Conservation (phyloP, 2,329 filamentous ascomycete genomes). For the Paecilomyces fulvus region DNA sequence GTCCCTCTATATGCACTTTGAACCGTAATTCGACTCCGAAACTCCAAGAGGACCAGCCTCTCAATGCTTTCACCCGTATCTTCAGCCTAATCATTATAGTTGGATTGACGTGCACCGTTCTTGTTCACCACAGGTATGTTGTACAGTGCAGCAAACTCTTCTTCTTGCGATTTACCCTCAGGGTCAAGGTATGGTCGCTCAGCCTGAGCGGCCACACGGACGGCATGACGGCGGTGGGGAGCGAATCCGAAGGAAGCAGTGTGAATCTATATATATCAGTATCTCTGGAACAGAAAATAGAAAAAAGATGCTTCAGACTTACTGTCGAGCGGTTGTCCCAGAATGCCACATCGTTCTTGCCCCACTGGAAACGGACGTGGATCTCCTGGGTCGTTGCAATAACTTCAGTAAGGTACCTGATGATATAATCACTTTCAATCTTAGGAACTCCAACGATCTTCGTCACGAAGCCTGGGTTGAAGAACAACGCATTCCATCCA, state of each 20-base stretch:
- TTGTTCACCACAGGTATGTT: constrained; percentile 46
- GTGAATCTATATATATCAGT: constrained; percentile 36
- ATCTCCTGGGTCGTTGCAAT: constrained; percentile 56
- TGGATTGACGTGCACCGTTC: constrained; percentile 47
- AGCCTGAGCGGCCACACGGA: constrained; percentile 40
- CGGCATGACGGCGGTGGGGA: constrained; percentile 48
- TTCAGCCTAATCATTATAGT: constrained; percentile 46
- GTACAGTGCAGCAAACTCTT: constrained; percentile 41
- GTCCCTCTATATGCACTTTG: neutral
- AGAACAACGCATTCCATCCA: constrained; percentile 54
- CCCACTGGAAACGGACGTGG: constrained; percentile 60
- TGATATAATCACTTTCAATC: constrained; percentile 45
- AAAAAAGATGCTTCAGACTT: constrained; percentile 10
- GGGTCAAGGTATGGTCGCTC: constrained; percentile 40
- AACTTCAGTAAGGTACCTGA: constrained; percentile 46
- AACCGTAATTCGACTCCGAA: neutral
- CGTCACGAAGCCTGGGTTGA: constrained; percentile 51
- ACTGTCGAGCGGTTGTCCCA: constrained; percentile 58
- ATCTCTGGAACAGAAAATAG: neutral
- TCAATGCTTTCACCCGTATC: neutral
- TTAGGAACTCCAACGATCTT: constrained; percentile 52
- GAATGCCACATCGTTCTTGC: constrained; percentile 56
- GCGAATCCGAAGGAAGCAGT: constrained; percentile 49
- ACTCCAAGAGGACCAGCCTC: neutral
- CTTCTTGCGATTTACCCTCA: constrained; percentile 45